Percentiles rank a stretch among this genome's conserved stretches.
Evolutionary conservation across 73 alveolate species (phyloP).

Genomic region (Paraurostyla sp.): DNA sequence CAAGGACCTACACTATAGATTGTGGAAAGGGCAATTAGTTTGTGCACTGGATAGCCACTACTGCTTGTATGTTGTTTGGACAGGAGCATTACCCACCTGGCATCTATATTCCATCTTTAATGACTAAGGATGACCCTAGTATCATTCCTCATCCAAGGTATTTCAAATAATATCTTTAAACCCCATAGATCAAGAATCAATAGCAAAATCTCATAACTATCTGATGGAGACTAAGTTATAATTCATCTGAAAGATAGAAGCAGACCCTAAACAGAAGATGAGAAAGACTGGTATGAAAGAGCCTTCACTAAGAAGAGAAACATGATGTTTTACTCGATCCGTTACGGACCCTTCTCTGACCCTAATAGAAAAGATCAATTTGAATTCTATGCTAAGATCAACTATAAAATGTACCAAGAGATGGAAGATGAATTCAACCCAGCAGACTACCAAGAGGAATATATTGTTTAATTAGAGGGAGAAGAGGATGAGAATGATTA

Average conservation of each 20-base stretch:
- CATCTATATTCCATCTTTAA: slow-evolving; percentile 64
- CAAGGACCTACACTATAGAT: slow-evolving; percentile 63
- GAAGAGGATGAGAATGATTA: slow-evolving; percentile 47
- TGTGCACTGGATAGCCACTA: slow-evolving; percentile 73
- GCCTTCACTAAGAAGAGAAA: slow-evolving; percentile 73
- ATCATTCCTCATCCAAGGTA: slow-evolving; percentile 68
- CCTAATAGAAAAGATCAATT: neutral
- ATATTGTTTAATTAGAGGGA: neutral
- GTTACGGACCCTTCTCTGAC: slow-evolving; percentile 53
- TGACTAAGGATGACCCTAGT: slow-evolving; percentile 47
- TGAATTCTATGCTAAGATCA: slow-evolving; percentile 44
- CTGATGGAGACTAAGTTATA: slow-evolving; percentile 63
- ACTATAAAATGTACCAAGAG: slow-evolving; percentile 72
- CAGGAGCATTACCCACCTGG: slow-evolving; percentile 82
- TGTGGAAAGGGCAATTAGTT: slow-evolving; percentile 73
- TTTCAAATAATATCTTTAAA: neutral
- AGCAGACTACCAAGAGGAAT: slow-evolving; percentile 41
- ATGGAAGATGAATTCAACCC: slow-evolving; percentile 56
- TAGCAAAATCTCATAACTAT: neutral
- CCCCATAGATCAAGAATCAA: slow-evolving; percentile 30
- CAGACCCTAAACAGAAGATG: slow-evolving; percentile 56
- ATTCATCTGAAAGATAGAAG: slow-evolving; percentile 61
- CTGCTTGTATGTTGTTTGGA: slow-evolving; percentile 77
- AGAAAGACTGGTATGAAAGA: slow-evolving; percentile 73
- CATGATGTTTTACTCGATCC: slow-evolving; percentile 43